Evolutionary conservation across 192 early-diverging fungal species (phyloP).

Genomic region (Mortierella alpina): DNA sequence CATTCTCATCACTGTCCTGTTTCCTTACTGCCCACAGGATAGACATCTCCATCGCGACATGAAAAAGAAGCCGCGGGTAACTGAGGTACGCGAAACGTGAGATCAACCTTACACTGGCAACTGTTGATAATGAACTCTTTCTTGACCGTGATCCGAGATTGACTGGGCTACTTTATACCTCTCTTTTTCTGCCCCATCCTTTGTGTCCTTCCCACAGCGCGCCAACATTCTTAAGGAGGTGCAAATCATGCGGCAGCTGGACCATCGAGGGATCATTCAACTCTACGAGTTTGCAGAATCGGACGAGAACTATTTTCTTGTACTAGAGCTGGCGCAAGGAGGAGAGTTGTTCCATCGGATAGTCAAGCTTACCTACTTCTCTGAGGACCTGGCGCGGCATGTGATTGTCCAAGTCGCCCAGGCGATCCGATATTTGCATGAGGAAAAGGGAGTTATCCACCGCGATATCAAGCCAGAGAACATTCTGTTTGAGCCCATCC

Average conservation of each 20-base stretch:
- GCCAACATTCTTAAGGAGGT: slow-evolving; percentile 91
- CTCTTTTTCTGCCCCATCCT: not conserved
- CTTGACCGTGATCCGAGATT: not conserved
- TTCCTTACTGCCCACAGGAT: slow-evolving; percentile 21
- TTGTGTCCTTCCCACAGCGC: slow-evolving; percentile 53
- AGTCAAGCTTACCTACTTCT: slow-evolving; percentile 83
- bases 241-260: slow-evolving; percentile 82
- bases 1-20: not conserved
- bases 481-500: slow-evolving; percentile 80
- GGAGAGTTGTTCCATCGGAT: slow-evolving; percentile 94
- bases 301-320: slow-evolving; percentile 77
- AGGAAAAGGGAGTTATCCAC: slow-evolving; percentile 82
- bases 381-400: slow-evolving; percentile 80
- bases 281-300: slow-evolving; percentile 84
- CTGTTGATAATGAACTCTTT: not conserved
- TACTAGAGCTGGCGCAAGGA: slow-evolving; percentile 85
- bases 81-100: slow-evolving; percentile 52
- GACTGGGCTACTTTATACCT: not conserved
- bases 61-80: slow-evolving; percentile 60
- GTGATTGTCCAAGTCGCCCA: slow-evolving; percentile 90
- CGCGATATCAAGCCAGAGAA: slow-evolving; percentile 97
- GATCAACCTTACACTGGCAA: not conserved
- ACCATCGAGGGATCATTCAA: slow-evolving; percentile 80
- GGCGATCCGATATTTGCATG: slow-evolving; percentile 86
- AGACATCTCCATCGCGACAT: slow-evolving; percentile 61